phyloP scores from a whole-genome alignment of 2,329 filamentous ascomycete genomes.

The Nemania sp. region DNA sequence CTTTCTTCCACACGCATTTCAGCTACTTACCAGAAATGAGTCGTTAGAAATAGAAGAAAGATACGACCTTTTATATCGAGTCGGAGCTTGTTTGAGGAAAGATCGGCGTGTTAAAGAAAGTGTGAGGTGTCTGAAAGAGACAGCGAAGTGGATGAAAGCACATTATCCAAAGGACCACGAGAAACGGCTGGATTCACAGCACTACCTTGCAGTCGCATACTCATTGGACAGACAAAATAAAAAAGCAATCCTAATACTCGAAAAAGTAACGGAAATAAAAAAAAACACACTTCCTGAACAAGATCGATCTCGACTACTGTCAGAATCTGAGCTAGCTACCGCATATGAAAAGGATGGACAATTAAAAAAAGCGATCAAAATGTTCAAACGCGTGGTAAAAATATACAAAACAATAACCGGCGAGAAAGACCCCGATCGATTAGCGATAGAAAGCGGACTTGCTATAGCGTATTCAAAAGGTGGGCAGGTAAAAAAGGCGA shows the following conservation, averaged over 20 bases:
- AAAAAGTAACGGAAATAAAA: neutral
- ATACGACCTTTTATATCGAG: too few relatives aligned
- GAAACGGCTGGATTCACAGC: neutral
- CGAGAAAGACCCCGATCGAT: neutral
- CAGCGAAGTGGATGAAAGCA: neutral
- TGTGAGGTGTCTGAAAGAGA: neutral
- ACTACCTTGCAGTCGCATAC: slow-evolving; percentile 1
- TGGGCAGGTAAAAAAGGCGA: neutral
- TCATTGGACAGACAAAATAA: neutral
- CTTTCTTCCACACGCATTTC: too few relatives aligned
- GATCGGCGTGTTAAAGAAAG: neutral
- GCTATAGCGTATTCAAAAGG: neutral
- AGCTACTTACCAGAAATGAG: too few relatives aligned
- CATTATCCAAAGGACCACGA: neutral
- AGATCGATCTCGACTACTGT: neutral
- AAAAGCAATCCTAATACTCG: neutral
- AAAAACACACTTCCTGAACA: neutral
- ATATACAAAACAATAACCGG: neutral
- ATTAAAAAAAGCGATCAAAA: neutral
- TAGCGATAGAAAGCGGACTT: neutral
- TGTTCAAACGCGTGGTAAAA: neutral
- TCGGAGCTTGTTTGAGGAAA: too few relatives aligned
- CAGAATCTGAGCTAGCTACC: neutral
- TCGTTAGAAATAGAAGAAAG: too few relatives aligned
- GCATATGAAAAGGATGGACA: neutral